phyloP scores from a whole-genome alignment of 441 rosid genomes.

The Populus hybrid region DNA sequence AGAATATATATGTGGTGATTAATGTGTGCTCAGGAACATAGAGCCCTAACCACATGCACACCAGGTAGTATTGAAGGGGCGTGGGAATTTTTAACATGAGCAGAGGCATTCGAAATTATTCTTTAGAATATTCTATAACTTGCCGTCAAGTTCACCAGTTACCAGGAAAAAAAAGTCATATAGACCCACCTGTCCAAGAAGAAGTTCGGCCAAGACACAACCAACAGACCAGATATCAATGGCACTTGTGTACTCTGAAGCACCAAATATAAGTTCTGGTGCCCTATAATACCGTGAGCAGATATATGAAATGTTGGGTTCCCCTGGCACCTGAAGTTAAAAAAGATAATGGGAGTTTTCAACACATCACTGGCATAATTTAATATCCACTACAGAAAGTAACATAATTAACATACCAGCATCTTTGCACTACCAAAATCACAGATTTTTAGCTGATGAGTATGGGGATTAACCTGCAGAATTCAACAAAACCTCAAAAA shows the following conservation, averaged over 20 bases:
- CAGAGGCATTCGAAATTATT: not conserved
- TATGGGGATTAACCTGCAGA: conserved; percentile 74
- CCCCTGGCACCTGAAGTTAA: conserved; percentile 64
- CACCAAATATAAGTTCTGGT: conserved; percentile 93
- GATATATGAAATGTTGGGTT: conserved; percentile 83
- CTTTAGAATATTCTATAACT: not conserved
- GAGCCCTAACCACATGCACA: not conserved
- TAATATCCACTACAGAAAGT: not conserved
- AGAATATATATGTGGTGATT: not conserved
- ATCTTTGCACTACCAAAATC: conserved; percentile 96
- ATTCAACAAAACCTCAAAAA: conserved; percentile 13
- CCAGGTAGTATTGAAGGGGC: not conserved
- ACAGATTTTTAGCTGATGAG: conserved; percentile 77
- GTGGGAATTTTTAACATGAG: not conserved
- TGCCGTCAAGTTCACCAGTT: conserved; percentile 37
- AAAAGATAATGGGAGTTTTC: conserved; percentile 20
- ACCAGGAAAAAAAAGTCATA: conserved; percentile 16
- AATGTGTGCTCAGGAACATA: not conserved
- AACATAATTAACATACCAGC: conserved; percentile 51
- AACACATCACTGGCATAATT: not conserved
- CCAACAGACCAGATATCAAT: conserved; percentile 90
- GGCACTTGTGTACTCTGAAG: conserved; percentile 73
- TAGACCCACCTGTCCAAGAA: conserved; percentile 71
- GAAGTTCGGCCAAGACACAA: conserved; percentile 82
- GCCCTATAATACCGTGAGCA: conserved; percentile 87